Evolutionary conservation across 129 eudicot genomes (phyloP).

Genomic region (Helichrysum umbraculigerum): DNA sequence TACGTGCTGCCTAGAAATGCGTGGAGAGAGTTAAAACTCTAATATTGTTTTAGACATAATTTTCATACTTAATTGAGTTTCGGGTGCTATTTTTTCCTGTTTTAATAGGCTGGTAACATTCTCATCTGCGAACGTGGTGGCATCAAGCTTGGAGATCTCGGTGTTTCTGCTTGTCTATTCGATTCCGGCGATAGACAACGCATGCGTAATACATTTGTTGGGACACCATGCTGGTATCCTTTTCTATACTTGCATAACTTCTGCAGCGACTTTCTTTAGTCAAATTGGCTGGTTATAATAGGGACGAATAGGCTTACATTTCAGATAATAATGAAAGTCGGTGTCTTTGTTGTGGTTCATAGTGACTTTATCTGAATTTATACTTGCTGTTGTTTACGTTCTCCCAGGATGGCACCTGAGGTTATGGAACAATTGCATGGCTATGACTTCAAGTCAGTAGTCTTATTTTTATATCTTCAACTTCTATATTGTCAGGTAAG

Average conservation of each 20-base stretch:
- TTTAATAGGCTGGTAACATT: conserved; percentile 83
- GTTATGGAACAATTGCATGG: conserved; percentile 97
- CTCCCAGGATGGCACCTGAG: conserved; percentile 99
- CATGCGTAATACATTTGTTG: conserved; percentile 82
- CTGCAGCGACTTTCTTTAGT: not conserved
- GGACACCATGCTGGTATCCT: conserved; percentile 93
- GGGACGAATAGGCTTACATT: not conserved
- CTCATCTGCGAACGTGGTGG: conserved; percentile 72
- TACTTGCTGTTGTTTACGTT: conserved; percentile 17
- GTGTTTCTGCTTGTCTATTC: conserved; percentile 95
- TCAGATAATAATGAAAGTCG: not conserved
- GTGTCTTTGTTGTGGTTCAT: not conserved
- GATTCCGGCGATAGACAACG: conserved; percentile 90
- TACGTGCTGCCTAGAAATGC: too few species aligned
- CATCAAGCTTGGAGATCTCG: conserved; percentile 91
- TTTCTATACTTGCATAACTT: not conserved
- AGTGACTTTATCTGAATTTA: not conserved
- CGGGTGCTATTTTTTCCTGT: not conserved
- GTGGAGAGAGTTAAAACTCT: too few species aligned
- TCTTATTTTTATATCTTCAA: conserved; percentile 14
- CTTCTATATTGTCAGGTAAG: conserved; percentile 1
- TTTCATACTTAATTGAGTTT: not conserved
- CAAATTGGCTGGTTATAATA: not conserved
- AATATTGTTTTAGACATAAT: not conserved
- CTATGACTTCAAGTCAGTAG: conserved; percentile 85